Evolutionary conservation across 352 stramenopile species (phyloP).

Genomic region (Pythium dissotocum): DNA sequence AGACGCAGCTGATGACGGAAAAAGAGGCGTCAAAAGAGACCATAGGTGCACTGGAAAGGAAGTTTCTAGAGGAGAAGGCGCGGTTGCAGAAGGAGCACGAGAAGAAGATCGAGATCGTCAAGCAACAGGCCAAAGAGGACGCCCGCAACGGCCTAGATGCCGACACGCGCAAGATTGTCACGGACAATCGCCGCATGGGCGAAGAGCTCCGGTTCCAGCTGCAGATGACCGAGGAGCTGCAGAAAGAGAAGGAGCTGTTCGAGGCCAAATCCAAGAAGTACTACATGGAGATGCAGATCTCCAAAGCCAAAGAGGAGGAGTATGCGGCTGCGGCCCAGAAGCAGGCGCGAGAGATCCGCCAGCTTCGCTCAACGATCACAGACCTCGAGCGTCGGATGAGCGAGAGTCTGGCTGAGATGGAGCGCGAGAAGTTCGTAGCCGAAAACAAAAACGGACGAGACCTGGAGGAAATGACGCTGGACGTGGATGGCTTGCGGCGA

Average conservation of each 20-base stretch:
- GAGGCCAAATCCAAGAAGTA: slow-evolving; percentile 56
- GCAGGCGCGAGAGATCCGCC: slow-evolving; percentile 72
- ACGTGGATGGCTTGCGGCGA: slow-evolving; percentile 82
- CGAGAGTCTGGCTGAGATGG: slow-evolving; percentile 60
- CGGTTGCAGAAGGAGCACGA: slow-evolving; percentile 84
- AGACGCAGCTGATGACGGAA: slow-evolving; percentile 60
- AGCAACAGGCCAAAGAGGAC: slow-evolving; percentile 87
- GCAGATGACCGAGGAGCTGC: slow-evolving; percentile 89
- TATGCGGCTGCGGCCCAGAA: slow-evolving; percentile 83
- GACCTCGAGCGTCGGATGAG: slow-evolving; percentile 78
- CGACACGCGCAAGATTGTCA: slow-evolving; percentile 91
- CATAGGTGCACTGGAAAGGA: slow-evolving; percentile 75
- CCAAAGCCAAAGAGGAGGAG: slow-evolving; percentile 84
- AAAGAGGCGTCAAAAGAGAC: slow-evolving; percentile 53
- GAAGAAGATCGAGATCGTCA: slow-evolving; percentile 83
- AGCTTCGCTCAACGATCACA: slow-evolving; percentile 70
- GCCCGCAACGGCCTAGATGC: slow-evolving; percentile 88
- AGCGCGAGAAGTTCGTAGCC: slow-evolving; percentile 60
- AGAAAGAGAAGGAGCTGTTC: slow-evolving; percentile 78
- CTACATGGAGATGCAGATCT: slow-evolving; percentile 74
- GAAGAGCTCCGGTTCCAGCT: slow-evolving; percentile 93
- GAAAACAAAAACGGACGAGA: slow-evolving; percentile 53
- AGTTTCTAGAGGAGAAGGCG: slow-evolving; percentile 88
- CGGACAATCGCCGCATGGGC: slow-evolving; percentile 91
- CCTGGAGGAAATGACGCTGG: slow-evolving; percentile 84